Conservation (phyloP, 2,329 filamentous ascomycete species). For the Trichophyton equinum region DNA sequence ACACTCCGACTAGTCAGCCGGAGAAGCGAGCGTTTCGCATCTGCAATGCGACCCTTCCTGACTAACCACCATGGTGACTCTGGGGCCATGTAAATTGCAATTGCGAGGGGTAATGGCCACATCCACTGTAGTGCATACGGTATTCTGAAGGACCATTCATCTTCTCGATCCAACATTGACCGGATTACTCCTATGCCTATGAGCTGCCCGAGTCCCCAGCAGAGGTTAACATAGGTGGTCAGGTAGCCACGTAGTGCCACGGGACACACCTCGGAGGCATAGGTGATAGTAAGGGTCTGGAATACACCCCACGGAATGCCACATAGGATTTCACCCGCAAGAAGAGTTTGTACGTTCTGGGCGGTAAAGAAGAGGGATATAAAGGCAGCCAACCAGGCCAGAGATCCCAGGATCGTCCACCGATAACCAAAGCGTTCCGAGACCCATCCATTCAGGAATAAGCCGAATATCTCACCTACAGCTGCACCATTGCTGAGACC, state of each 20-base stretch:
- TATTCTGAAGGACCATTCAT: slow-evolving; percentile 42
- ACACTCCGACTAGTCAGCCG: slow-evolving; percentile 34
- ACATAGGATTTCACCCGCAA: slow-evolving; percentile 41
- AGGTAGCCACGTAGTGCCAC: slow-evolving; percentile 35
- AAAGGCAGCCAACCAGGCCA: slow-evolving; percentile 35
- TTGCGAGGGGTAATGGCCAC: slow-evolving; percentile 39
- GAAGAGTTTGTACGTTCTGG: slow-evolving; percentile 34
- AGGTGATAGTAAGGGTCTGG: slow-evolving; percentile 37
- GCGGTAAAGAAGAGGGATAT: slow-evolving; percentile 42
- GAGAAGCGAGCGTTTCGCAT: slow-evolving; percentile 33
- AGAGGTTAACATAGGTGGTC: slow-evolving; percentile 37
- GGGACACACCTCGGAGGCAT: slow-evolving; percentile 37
- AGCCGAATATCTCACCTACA: slow-evolving; percentile 38
- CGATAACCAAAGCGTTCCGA: slow-evolving; percentile 42
- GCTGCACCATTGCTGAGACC: slow-evolving; percentile 34
- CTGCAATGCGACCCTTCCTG: slow-evolving; percentile 33
- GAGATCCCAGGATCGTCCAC: slow-evolving; percentile 38
- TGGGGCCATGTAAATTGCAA: slow-evolving; percentile 37
- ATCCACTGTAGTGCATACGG: slow-evolving; percentile 43
- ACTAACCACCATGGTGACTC: slow-evolving; percentile 43
- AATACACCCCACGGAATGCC: slow-evolving; percentile 43
- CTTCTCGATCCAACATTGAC: slow-evolving; percentile 33
- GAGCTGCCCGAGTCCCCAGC: slow-evolving; percentile 38
- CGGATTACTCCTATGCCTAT: slow-evolving; percentile 41
- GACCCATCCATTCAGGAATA: slow-evolving; percentile 40